A percentile compares a stretch with the other conserved stretches of the same genome.
These are phyloP conservation scores for Aaosphaeria pasadenensis DNA, from an alignment of 2,329 filamentous ascomycete species.

Conservation along the genomic window DNA sequence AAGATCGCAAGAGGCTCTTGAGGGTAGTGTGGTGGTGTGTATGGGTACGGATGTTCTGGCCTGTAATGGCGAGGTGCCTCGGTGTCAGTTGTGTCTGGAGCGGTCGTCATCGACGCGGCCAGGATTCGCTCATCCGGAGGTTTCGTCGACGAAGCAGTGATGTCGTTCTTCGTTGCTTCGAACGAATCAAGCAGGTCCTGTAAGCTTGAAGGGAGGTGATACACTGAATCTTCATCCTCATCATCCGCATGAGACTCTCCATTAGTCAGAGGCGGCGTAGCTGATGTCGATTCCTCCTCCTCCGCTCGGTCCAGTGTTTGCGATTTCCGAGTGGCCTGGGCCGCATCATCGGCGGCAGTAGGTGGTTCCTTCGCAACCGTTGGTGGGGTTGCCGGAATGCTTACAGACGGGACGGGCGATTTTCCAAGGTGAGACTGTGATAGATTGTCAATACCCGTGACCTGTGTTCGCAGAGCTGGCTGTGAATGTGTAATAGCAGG, in stretches of 20 bases:
- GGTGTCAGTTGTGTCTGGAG: slow-evolving; percentile 73
- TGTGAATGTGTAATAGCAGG: slow-evolving; percentile 40
- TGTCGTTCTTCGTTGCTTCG: slow-evolving; percentile 74
- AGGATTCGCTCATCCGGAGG: slow-evolving; percentile 70
- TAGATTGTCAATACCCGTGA: slow-evolving; percentile 35
- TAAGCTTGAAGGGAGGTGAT: slow-evolving; percentile 83
- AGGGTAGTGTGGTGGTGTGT: slow-evolving; percentile 80
- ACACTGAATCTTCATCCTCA: slow-evolving; percentile 77
- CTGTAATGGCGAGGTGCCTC: slow-evolving; percentile 82
- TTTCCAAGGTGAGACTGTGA: slow-evolving; percentile 43
- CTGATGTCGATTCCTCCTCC: slow-evolving; percentile 34
- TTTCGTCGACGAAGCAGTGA: slow-evolving; percentile 57
- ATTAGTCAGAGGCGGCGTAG: slow-evolving; percentile 46
- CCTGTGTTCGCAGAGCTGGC: slow-evolving; percentile 36
- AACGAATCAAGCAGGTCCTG: slow-evolving; percentile 90
- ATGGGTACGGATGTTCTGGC: slow-evolving; percentile 72
- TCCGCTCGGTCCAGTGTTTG: slow-evolving; percentile 29
- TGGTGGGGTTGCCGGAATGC: slow-evolving; percentile 43
- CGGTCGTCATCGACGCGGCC: slow-evolving; percentile 67
- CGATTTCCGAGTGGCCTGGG: slow-evolving; percentile 21
- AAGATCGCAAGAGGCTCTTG: slow-evolving; percentile 90
- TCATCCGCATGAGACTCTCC: slow-evolving; percentile 51
- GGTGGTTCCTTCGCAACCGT: slow-evolving; percentile 48
- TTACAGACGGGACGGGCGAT: slow-evolving; percentile 49
- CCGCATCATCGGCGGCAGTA: slow-evolving; percentile 27